phyloP scores from a whole-genome alignment of 805 yeast genomes.

The Zygoascus tannicola region DNA sequence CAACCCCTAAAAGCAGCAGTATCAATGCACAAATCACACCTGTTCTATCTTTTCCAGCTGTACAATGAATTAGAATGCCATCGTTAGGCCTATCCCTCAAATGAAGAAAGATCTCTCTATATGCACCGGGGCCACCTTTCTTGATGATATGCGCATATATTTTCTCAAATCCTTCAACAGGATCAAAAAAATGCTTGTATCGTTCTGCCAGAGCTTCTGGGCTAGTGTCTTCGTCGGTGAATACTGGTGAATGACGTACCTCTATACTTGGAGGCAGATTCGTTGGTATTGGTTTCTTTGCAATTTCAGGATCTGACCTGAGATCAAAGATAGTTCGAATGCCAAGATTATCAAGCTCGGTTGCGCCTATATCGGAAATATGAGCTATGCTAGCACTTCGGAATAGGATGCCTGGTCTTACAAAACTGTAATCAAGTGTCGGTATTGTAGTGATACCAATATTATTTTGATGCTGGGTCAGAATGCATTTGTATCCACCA shows the following conservation, averaged over 20 bases:
- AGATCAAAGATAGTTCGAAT: conserved; percentile 57
- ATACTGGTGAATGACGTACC: conserved; percentile 51
- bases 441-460: conserved; percentile 9
- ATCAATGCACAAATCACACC: conserved; percentile 66
- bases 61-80: conserved; percentile 60
- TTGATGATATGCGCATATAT: conserved; percentile 53
- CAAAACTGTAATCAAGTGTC: conserved; percentile 25
- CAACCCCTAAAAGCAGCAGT: conserved; percentile 55
- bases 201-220: conserved; percentile 56
- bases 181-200: conserved; percentile 44
- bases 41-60: conserved; percentile 83
- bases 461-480: background rate
- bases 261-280: conserved; percentile 30
- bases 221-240: conserved; percentile 43
- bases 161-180: conserved; percentile 52
- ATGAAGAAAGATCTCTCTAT: conserved; percentile 42
- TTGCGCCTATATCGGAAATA: conserved; percentile 42
- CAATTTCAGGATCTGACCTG: conserved; percentile 48
- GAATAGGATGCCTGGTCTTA: conserved; percentile 45
- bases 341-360: conserved; percentile 33
- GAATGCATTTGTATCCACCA: conserved; percentile 54
- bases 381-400: conserved; percentile 54
- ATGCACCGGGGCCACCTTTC: conserved; percentile 38
- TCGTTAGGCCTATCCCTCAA: conserved; percentile 46
- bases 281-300: conserved; percentile 5